Base-by-base conservation (phyloP, 2,329 filamentous ascomycete species). In the Fusarium sp. region DNA sequence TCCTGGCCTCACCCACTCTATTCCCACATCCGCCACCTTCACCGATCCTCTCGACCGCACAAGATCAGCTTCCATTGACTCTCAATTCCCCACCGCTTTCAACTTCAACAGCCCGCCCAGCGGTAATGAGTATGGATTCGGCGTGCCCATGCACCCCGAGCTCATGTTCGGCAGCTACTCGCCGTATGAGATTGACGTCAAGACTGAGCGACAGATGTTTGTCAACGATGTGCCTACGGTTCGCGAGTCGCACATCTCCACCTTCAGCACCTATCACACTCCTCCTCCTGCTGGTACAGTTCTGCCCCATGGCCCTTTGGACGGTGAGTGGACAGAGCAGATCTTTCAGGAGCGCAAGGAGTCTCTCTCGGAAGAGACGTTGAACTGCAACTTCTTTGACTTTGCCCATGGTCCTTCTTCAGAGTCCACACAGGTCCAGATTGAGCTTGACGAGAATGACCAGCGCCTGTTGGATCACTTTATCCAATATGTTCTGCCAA, bases 121-220 rank as follows among this genome's bases (percentile, higher is more conserved):
- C 53, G 77, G 77, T 53, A 73, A 75, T 47, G 83, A 86, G 45
- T 87, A 83, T 78, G 86, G 82, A 72, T 90, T 89, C 78, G 85
- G 81, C 65, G 77, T 79, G 15, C 82, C 84, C 78, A 84, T 89
- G 77, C 89, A 84, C 65, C 78, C 82, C 11, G 84, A 90, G 73
- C 76, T 85, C 71, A 81, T 84, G 76, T 82, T 83, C 57, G 75
- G 75, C 62, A 79, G 84, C 63, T 90, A 84, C 74, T 85, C 89
- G 17, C 92, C 93, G 0, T 97, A 96, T 74, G 94, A 97, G 77
- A 88, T 97, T 59, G 94, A 97, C 75, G 90, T 98, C 80, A 96
- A 94, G 83, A 97, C 93, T 1, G 94, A 97, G 79, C 85, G 92
- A 64, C 92, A 97, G 69, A 93, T 96, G 81, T 97, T 91, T 76